Evolutionary conservation across 2,329 filamentous ascomycete genomes (phyloP), one percentile per base, ranked within the genome.

Genomic region (Rhynchosporium secalis): DNA sequence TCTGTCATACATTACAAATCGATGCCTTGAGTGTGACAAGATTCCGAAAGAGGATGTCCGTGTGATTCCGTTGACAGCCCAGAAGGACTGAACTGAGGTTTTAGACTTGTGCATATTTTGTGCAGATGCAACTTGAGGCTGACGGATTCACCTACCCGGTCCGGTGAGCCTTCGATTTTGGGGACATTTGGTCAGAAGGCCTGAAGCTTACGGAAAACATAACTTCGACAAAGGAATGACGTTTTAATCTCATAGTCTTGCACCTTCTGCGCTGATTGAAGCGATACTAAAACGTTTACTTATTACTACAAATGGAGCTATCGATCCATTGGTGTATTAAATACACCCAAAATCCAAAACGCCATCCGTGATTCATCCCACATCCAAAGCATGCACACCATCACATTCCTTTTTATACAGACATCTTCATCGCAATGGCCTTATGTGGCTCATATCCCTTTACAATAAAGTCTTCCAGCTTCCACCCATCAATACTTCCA

Each of bases 341-440:
- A 51, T 15, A 20, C 3, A 26, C 31, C 48, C n/a, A 31, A n/a
- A 31, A 31, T 49, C 31, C 48, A 20, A 51, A 51, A 51, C 48
- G 48, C 48, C 48, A 51, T 10, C 48, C 36, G 36, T 51, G 5
- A 38, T 51, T 20, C 31, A 38, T 38, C 31, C 48, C 31, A 20
- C 31, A 51, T 20, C 31, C 15, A 38, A 36, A 36, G n/a, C 31
- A 51, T 38, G 15, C 36, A 51, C 15, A 51, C 36, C 31, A 38
- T 51, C 29, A 36, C 31, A 38, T n/a, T 20, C 31, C 4, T 26
- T n/a, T 40, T 67, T 2, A 73, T 29, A 98, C 94, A 73, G 91
- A 96, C 95, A 99, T 99, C 80, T 98, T 97, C 95, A 99, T 99
- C 49, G 90, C 84, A 78, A 99, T 96, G 4, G 84, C 84, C 79